Base-by-base conservation (phyloP, 2,329 filamentous ascomycete genomes). In the Sporothrix variecibatus region DNA sequence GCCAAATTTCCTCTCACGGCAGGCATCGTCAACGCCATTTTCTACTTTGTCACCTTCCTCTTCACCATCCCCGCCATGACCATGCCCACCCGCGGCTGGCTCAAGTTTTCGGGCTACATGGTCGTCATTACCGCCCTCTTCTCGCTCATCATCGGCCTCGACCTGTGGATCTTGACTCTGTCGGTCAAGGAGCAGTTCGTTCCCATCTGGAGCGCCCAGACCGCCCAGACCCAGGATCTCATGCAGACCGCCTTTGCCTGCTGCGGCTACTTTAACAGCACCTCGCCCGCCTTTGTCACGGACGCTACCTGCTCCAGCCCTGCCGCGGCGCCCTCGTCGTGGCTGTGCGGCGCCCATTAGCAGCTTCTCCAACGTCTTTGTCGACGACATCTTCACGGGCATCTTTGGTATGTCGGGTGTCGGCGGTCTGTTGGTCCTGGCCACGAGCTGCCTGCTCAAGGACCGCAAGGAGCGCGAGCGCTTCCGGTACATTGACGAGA, bases 401-500 rank as follows among this genome's bases (percentile, higher is more conserved):
- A 86, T 92, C 72, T 96, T 96, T 81, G 93, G 92, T 76, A 90
- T 95, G 81, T 93, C 95, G 75, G 93, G 90, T 73, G 81, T 94
- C 76, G 90, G 94, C 79, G 87, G 87, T 58, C 79, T 93, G 71
- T 85, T 95, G 68, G 84, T 95, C 77, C 84, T 95, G 73, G 88
- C 89, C 77, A 90, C 92, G 15, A 91, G 92, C 40, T 94, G 94
- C 82, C 86, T 96, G 62, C 86, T 94, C 78, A 95, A 94, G 86
- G 91, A 94, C 79, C 90, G 93, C 80, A 93, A 92, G 83, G 93
- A 96, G 84, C 89, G 90, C 79, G 90, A 93, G 82, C 87, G 93
- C 75, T 96, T 94, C 84, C 89, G 90, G 75, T 87, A 93, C 80
- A 95, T 96, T 79, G 93, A 95, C 80, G 90, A 94, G 86, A 96